Percentiles rank a stretch among this genome's conserved stretches.
Conservation (phyloP, 2,329 filamentous ascomycete genomes). For the Drechslera avenae region DNA sequence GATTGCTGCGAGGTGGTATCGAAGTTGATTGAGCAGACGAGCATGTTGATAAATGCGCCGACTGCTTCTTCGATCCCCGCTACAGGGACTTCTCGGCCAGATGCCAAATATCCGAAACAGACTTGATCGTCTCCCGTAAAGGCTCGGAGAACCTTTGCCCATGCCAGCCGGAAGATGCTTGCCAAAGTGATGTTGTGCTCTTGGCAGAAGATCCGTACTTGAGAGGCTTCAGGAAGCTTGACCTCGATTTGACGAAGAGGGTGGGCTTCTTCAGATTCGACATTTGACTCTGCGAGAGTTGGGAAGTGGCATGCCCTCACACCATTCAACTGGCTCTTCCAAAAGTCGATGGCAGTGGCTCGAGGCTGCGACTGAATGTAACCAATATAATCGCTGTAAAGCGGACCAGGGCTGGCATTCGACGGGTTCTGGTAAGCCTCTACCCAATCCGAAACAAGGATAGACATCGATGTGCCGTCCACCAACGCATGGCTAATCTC, state of each 20-base stretch:
- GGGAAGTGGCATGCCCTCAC: constrained; percentile 19
- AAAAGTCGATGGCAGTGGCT: constrained; percentile 11
- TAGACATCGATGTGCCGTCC: constrained; percentile 16
- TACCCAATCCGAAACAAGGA: constrained; percentile 15
- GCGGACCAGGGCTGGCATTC: constrained; percentile 2
- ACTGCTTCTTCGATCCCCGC: constrained; percentile 45
- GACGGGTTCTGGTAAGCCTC: constrained; percentile 16
- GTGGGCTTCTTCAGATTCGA: not conserved
- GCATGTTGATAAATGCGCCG: constrained; percentile 49
- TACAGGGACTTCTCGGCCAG: constrained; percentile 41
- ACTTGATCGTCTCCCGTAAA: constrained; percentile 33
- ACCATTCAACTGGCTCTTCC: constrained; percentile 15
- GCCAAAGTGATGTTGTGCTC: constrained; percentile 51
- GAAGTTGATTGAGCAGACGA: constrained; percentile 48
- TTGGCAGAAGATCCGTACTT: constrained; percentile 39
- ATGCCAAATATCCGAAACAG: constrained; percentile 49
- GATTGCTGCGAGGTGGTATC: not conserved
- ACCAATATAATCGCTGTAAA: constrained; percentile 21
- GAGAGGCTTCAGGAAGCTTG: constrained; percentile 3
- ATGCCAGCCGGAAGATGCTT: constrained; percentile 46
- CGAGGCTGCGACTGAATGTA: constrained; percentile 12
- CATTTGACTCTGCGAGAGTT: not conserved
- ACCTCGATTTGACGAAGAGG: constrained; percentile 2
- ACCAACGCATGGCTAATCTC: constrained; percentile 28
- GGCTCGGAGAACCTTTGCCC: constrained; percentile 33